phyloP scores from a whole-genome alignment of 768 basidiomycete species.

The Candolleomyces eurysporus region DNA sequence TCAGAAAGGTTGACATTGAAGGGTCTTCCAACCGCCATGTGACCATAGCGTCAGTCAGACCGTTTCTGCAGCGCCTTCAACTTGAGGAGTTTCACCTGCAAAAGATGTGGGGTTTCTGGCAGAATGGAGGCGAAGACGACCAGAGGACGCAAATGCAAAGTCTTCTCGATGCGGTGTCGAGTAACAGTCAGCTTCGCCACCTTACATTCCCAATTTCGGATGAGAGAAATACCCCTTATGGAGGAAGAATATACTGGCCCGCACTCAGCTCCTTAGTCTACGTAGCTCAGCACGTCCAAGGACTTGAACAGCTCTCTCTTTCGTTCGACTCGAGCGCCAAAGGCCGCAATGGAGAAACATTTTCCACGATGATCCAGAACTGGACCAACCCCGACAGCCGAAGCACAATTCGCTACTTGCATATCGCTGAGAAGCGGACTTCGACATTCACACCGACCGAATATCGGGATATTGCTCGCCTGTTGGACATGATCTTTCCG shows the following conservation, averaged over 20 bases:
- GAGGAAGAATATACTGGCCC: neutral
- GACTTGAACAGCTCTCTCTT: neutral
- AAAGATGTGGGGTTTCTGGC: neutral
- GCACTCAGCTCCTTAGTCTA: neutral
- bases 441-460: neutral
- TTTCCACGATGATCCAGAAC: neutral
- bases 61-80: neutral
- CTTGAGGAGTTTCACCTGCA: neutral
- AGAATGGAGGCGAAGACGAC: too few relatives aligned
- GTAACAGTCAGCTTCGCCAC: too few relatives aligned
- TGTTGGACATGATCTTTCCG: slow-evolving; percentile 1
- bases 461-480: neutral
- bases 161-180: too few relatives aligned
- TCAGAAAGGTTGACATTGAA: neutral
- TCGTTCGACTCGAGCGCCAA: neutral
- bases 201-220: too few relatives aligned
- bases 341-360: neutral
- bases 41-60: neutral
- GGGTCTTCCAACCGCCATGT: neutral
- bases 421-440: neutral
- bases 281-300: neutral
- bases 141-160: too few relatives aligned
- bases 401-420: neutral
- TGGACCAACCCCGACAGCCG: neutral
- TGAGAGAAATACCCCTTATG: too few relatives aligned